phyloP scores from a whole-genome alignment of 306 rosid species.

The Rosa persica region DNA sequence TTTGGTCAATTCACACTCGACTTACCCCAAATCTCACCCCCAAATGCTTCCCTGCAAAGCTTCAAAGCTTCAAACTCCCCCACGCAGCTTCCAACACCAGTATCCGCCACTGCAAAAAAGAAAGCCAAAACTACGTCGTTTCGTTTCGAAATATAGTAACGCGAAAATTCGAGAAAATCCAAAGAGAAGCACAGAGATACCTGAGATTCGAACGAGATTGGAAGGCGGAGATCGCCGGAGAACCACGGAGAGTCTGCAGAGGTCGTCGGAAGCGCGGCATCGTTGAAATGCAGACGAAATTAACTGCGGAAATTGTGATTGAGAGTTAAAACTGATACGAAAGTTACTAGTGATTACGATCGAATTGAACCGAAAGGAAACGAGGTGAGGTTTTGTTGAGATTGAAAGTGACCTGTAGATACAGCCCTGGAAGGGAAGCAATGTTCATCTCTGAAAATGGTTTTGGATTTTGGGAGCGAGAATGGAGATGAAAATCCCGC shows the following conservation, averaged over 20 bases:
- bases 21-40: conserved; percentile 69
- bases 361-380: no score
- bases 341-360: not conserved
- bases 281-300: conserved; percentile 71
- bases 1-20: conserved; percentile 17
- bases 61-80: conserved; percentile 60
- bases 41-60: conserved; percentile 34
- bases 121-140: conserved; percentile 24
- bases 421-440: conserved; percentile 36
- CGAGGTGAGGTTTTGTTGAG: not conserved
- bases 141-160: not conserved
- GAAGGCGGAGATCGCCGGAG: conserved; percentile 55
- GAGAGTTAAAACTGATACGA: not conserved
- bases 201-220: conserved; percentile 50
- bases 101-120: conserved; percentile 67
- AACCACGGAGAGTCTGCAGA: conserved; percentile 61
- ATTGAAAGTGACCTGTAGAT: conserved; percentile 38
- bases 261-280: conserved; percentile 65
- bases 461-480: conserved; percentile 1
- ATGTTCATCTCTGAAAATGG: conserved; percentile 27
- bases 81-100: conserved; percentile 73
- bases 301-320: conserved; percentile 38
- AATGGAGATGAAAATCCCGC: conserved; percentile 23
- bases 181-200: conserved; percentile 26
- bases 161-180: not conserved